Evolutionary conservation across 441 rosid genomes (phyloP).

Genomic region (Theobroma grandiflorum): DNA sequence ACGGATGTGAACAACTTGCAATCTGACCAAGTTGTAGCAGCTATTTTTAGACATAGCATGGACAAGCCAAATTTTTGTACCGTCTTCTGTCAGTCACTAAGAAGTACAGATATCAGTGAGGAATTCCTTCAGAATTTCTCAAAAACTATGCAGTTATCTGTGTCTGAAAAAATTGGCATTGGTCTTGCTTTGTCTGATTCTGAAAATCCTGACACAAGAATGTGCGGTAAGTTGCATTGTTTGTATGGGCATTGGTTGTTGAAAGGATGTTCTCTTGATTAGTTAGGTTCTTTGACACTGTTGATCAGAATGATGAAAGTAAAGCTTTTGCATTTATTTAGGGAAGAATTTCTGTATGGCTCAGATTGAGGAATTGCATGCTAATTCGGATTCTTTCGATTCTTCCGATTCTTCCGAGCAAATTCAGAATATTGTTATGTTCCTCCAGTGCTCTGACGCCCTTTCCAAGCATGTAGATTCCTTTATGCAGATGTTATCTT

Average conservation of each 20-base stretch:
- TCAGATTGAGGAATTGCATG: conserved; percentile 67
- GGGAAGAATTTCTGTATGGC: conserved; percentile 80
- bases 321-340: conserved; percentile 35
- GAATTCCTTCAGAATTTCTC: conserved; percentile 64
- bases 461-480: conserved; percentile 76
- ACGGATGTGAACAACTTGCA: conserved; percentile 50
- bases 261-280: conserved; percentile 1
- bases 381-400: conserved; percentile 56
- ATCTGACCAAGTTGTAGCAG: conserved; percentile 60
- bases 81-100: conserved; percentile 67
- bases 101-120: conserved; percentile 55
- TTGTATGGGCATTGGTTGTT: conserved; percentile 14
- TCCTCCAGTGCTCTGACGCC: conserved; percentile 80
- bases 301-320: conserved; percentile 24
- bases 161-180: conserved; percentile 71
- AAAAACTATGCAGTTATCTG: conserved; percentile 55
- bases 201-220: conserved; percentile 58
- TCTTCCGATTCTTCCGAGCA: conserved; percentile 68
- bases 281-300: neutral
- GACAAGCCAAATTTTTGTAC: conserved; percentile 69
- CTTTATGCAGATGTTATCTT: conserved; percentile 73
- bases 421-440: conserved; percentile 76
- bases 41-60: conserved; percentile 65
- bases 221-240: conserved; percentile 53
- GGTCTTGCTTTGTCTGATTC: conserved; percentile 80